A percentile compares a stretch with the other conserved stretches of the same genome.
Conservation (phyloP, 768 basidiomycete species). For the Baorangia bicolor region DNA sequence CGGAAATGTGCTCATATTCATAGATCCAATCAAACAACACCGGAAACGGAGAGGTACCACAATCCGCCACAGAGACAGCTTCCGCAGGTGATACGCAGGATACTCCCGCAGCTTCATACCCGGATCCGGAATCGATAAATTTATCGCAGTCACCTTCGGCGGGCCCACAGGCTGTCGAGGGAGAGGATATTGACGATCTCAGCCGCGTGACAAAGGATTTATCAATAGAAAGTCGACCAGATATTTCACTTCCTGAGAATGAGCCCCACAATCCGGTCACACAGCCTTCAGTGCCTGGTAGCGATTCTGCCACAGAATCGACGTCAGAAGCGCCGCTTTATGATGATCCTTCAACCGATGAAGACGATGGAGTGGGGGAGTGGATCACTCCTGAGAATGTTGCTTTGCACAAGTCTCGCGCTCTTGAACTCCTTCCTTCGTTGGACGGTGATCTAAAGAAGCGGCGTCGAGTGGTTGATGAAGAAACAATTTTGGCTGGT, state of each 20-base stretch:
- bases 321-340: slow-evolving; percentile 43
- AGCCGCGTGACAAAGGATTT: slow-evolving; percentile 4
- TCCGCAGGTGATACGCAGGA: slow-evolving; percentile 5
- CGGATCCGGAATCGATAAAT: not conserved
- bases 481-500: slow-evolving; percentile 58
- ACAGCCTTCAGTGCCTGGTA: slow-evolving; percentile 17
- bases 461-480: slow-evolving; percentile 36
- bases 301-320: slow-evolving; percentile 4
- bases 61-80: not conserved
- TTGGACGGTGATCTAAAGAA: slow-evolving; percentile 32
- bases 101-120: not conserved
- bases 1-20: not conserved
- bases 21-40: slow-evolving; percentile 8
- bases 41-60: not conserved
- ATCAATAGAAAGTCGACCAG: slow-evolving; percentile 14
- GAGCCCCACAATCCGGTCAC: slow-evolving; percentile 38
- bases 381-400: slow-evolving; percentile 97
- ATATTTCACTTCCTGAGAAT: slow-evolving; percentile 1
- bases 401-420: slow-evolving; percentile 80
- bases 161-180: not conserved
- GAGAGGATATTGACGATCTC: slow-evolving; percentile 11
- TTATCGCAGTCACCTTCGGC: not conserved
- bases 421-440: slow-evolving; percentile 76
- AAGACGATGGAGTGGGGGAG: slow-evolving; percentile 85
- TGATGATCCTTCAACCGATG: slow-evolving; percentile 72